Evolutionary conservation across 768 basidiomycete genomes (phyloP).

Genomic region (Sistotremastrum suecicum): DNA sequence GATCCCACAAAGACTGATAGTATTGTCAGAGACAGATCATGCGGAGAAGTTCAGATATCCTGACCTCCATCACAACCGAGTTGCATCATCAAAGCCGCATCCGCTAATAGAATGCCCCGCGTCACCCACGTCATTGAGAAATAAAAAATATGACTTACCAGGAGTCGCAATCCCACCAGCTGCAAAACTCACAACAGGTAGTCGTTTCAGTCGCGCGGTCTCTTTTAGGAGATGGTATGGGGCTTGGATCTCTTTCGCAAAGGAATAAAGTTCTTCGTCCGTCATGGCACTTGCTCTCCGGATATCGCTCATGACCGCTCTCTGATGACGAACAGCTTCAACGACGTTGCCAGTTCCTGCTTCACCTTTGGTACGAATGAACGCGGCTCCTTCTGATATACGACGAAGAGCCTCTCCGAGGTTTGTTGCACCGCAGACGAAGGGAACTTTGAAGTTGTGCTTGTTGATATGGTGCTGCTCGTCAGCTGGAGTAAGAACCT

Average conservation of each 20-base stretch:
- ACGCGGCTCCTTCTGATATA: slow-evolving; percentile 94
- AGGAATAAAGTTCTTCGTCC: slow-evolving; percentile 89
- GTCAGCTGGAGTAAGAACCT: slow-evolving; percentile 87
- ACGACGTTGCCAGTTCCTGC: slow-evolving; percentile 84
- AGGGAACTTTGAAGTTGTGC: slow-evolving; percentile 86
- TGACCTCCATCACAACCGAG: slow-evolving; percentile 90
- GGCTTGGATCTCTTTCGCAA: slow-evolving; percentile 83
- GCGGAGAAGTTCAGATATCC: slow-evolving; percentile 12
- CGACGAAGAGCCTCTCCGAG: slow-evolving; percentile 93
- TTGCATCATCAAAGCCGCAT: slow-evolving; percentile 99
- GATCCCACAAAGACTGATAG: slow-evolving; percentile 87
- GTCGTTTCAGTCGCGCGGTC: slow-evolving; percentile 79
- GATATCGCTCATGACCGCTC: slow-evolving; percentile 74
- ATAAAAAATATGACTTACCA: slow-evolving; percentile 31
- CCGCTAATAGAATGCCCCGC: slow-evolving; percentile 35
- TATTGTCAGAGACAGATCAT: neutral
- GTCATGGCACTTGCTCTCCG: slow-evolving; percentile 75
- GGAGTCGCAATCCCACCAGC: slow-evolving; percentile 91
- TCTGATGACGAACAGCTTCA: slow-evolving; percentile 87
- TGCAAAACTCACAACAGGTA: slow-evolving; percentile 95
- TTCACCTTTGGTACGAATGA: slow-evolving; percentile 96
- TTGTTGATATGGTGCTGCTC: slow-evolving; percentile 96
- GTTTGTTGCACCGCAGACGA: slow-evolving; percentile 91
- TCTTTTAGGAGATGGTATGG: slow-evolving; percentile 95
- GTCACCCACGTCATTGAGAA: neutral